phyloP scores from a whole-genome alignment of 495 filamentous ascomycete species.

The Aspergillus panamensis region DNA sequence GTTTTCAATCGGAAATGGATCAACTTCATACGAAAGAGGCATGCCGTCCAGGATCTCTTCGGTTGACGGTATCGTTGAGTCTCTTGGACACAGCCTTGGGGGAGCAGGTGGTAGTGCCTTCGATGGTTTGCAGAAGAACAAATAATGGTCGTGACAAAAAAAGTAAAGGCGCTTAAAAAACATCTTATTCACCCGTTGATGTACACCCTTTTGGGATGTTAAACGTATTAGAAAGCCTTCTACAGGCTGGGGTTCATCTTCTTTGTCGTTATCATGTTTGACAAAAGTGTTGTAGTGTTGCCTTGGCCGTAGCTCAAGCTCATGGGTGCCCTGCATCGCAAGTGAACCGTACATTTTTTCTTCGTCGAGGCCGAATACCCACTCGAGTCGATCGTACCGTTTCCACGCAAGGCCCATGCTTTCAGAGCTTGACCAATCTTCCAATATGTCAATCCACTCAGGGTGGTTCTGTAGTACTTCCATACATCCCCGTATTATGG shows the following conservation, averaged over 20 bases:
- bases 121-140: conserved; percentile 65
- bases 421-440: conserved; percentile 56
- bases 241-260: conserved; percentile 60
- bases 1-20: conserved; percentile 57
- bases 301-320: conserved; percentile 69
- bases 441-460: conserved; percentile 62
- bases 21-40: conserved; percentile 60
- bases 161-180: conserved; percentile 72
- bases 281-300: conserved; percentile 62
- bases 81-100: conserved; percentile 47
- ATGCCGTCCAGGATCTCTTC: conserved; percentile 55
- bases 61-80: conserved; percentile 50
- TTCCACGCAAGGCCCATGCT: conserved; percentile 74
- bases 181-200: conserved; percentile 59
- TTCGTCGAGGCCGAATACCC: conserved; percentile 68
- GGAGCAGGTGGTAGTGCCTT: conserved; percentile 63
- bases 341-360: conserved; percentile 72
- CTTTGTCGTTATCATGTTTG: conserved; percentile 35
- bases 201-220: conserved; percentile 60
- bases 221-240: conserved; percentile 72
- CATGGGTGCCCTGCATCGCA: conserved; percentile 69
- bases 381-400: conserved; percentile 72
- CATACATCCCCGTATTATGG: conserved; percentile 57
- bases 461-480: conserved; percentile 53
- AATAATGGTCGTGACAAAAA: conserved; percentile 62